Evolutionary conservation across 2,329 filamentous ascomycete species (phyloP).

Genomic region (Neonectria coccinea): DNA sequence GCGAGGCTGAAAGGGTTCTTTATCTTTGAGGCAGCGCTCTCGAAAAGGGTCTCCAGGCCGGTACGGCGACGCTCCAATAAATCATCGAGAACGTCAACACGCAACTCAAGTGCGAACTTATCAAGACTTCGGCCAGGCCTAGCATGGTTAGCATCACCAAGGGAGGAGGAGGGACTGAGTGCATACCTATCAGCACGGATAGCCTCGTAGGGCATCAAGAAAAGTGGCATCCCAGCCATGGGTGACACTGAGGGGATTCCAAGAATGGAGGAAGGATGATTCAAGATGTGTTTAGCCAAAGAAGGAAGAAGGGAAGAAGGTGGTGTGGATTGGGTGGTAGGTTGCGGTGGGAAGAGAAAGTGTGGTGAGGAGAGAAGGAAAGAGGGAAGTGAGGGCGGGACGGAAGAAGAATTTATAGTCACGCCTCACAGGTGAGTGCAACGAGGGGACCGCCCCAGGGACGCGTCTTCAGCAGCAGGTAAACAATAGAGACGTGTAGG

Average conservation of each 20-base stretch:
- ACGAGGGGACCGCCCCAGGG: too few relatives aligned
- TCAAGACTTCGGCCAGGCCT: neutral
- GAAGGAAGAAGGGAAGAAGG: neutral
- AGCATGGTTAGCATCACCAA: neutral
- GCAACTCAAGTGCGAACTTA: neutral
- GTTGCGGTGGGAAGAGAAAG: neutral
- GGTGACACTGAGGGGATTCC: neutral
- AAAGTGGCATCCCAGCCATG: neutral
- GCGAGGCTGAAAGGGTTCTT: neutral
- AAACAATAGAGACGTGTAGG: neutral
- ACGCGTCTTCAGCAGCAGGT: neutral
- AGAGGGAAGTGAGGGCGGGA: neutral
- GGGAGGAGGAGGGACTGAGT: neutral
- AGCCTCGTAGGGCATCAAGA: neutral
- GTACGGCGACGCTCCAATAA: neutral
- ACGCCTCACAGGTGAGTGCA: neutral
- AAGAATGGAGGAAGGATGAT: neutral
- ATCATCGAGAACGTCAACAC: too few relatives aligned
- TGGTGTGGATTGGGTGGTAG: neutral
- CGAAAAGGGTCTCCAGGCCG: constrained; percentile 1
- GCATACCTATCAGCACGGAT: neutral
- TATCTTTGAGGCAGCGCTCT: neutral
- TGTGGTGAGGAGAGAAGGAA: neutral
- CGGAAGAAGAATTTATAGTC: neutral
- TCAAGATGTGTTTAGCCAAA: neutral